A percentile compares a stretch with the other conserved stretches of the same genome.
These are phyloP conservation scores for Boletus sp. DNA, from an alignment of 1,284 basidiomycete genomes.

Conservation along the genomic window DNA sequence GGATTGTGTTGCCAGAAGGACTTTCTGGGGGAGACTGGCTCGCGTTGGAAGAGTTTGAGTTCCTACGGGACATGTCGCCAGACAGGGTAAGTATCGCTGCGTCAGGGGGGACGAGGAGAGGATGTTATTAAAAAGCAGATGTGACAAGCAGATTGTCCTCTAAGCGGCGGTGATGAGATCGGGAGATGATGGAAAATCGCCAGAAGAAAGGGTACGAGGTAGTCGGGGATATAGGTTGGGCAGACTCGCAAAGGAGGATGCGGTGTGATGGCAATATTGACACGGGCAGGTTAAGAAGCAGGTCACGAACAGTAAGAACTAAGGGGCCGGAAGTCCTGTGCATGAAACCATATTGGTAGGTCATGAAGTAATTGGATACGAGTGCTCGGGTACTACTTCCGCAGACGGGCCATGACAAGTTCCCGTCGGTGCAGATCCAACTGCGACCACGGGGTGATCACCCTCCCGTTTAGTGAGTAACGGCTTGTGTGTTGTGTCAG, in stretches of 20 bases:
- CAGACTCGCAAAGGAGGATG: conserved; percentile 27
- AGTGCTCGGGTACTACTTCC: conserved; percentile 33
- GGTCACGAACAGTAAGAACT: conserved; percentile 17
- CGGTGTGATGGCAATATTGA: conserved; percentile 34
- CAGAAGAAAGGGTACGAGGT: conserved; percentile 15
- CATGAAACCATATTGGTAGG: conserved; percentile 34
- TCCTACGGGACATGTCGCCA: conserved; percentile 23
- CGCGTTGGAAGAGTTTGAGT: conserved; percentile 35
- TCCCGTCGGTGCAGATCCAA: conserved; percentile 27
- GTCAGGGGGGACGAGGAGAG: conserved; percentile 20
- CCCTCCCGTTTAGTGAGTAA: conserved; percentile 13
- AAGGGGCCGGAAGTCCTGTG: conserved; percentile 33
- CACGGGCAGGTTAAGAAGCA: conserved; percentile 30
- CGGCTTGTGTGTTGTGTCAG: conserved; percentile 19
- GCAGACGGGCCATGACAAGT: conserved; percentile 26
- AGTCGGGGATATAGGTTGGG: conserved; percentile 33
- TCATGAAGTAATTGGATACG: conserved; percentile 31
- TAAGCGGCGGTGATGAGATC: conserved; percentile 25
- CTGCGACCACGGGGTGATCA: conserved; percentile 24
- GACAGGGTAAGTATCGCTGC: conserved; percentile 10
- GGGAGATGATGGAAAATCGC: conserved; percentile 26
- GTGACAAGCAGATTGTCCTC: conserved; percentile 20
- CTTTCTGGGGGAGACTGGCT: conserved; percentile 43
- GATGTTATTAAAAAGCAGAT: conserved; percentile 25
- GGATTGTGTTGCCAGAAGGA: conserved; percentile 40